Conservation (phyloP, 2,329 filamentous ascomycete genomes). For the Talaromyces sp. region DNA sequence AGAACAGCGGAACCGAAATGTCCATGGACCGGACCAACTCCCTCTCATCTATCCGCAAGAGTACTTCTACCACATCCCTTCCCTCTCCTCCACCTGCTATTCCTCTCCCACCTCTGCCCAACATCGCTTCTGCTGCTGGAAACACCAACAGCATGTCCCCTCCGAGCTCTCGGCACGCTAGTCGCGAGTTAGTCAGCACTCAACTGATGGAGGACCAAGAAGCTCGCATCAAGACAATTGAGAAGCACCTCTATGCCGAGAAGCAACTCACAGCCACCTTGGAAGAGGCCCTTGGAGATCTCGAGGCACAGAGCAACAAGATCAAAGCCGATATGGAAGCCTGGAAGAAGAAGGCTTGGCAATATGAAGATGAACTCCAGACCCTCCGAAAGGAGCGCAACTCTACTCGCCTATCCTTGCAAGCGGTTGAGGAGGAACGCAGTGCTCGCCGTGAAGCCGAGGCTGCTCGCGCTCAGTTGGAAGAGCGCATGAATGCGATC, state of each 20-base stretch:
- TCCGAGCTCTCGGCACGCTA: constrained; percentile 66
- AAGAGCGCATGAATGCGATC: constrained; percentile 90
- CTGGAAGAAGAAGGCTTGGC: constrained; percentile 80
- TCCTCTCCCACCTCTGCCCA: constrained; percentile 86
- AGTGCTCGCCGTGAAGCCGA: constrained; percentile 89
- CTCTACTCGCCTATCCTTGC: constrained; percentile 63
- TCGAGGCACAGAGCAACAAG: constrained; percentile 88
- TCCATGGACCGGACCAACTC: constrained; percentile 57
- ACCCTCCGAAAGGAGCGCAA: constrained; percentile 57
- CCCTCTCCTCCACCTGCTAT: constrained; percentile 90
- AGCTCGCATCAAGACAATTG: constrained; percentile 87
- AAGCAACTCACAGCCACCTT: constrained; percentile 93
- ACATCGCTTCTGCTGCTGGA: constrained; percentile 50
- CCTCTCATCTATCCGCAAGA: constrained; percentile 73
- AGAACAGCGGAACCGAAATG: constrained; percentile 35
- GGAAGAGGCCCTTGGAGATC: constrained; percentile 90
- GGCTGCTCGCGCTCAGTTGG: constrained; percentile 78
- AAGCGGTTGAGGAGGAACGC: constrained; percentile 93
- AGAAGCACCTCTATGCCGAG: constrained; percentile 94
- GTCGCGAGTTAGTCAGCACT: constrained; percentile 72
- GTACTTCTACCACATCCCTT: constrained; percentile 72
- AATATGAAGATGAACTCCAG: constrained; percentile 62
- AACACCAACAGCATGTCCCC: constrained; percentile 55
- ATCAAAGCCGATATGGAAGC: constrained; percentile 84
- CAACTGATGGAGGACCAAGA: constrained; percentile 95